Percentiles rank a stretch among this genome's conserved stretches.
phyloP scores from a whole-genome alignment of 2,329 filamentous ascomycete genomes.

The Xylariaceae sp. region DNA sequence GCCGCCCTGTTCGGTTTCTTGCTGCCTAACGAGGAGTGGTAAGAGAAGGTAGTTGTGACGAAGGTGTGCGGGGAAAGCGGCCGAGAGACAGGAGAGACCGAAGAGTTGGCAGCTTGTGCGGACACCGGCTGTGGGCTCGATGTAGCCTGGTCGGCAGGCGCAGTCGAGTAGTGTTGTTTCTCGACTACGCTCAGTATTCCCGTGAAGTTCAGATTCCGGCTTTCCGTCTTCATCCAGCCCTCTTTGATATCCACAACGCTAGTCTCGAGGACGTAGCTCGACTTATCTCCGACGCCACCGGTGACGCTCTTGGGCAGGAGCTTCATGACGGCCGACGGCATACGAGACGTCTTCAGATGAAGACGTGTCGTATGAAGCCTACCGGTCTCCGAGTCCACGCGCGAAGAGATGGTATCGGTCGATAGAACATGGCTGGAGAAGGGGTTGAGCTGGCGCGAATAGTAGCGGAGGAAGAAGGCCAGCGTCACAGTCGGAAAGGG shows the following conservation, averaged over 20 bases:
- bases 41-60: constrained; percentile 73
- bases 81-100: constrained; percentile 9
- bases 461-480: constrained; percentile 88
- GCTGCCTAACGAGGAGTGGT: constrained; percentile 73
- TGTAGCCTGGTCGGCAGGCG: constrained; percentile 40
- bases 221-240: constrained; percentile 83
- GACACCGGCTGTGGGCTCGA: constrained; percentile 20
- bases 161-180: constrained; percentile 66
- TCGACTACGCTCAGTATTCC: constrained; percentile 79
- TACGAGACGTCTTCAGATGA: constrained; percentile 79
- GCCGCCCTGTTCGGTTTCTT: constrained; percentile 58
- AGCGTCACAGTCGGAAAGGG: constrained; percentile 84
- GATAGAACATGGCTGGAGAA: constrained; percentile 82
- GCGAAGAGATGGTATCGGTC: constrained; percentile 78
- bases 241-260: constrained; percentile 78
- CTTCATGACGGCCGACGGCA: constrained; percentile 75
- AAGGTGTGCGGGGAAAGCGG: constrained; percentile 53
- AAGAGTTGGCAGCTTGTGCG: constrained; percentile 35
- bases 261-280: constrained; percentile 79
- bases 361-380: constrained; percentile 77
- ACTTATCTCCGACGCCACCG: constrained; percentile 69
- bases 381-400: constrained; percentile 73
- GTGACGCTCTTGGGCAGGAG: constrained; percentile 72
- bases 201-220: constrained; percentile 79
- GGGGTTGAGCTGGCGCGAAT: constrained; percentile 69